Evolutionary conservation across 257 asterid genomes (phyloP), one percentile per base, ranked within the genome.

Genomic region (Dorcoceras hygrometricum): DNA sequence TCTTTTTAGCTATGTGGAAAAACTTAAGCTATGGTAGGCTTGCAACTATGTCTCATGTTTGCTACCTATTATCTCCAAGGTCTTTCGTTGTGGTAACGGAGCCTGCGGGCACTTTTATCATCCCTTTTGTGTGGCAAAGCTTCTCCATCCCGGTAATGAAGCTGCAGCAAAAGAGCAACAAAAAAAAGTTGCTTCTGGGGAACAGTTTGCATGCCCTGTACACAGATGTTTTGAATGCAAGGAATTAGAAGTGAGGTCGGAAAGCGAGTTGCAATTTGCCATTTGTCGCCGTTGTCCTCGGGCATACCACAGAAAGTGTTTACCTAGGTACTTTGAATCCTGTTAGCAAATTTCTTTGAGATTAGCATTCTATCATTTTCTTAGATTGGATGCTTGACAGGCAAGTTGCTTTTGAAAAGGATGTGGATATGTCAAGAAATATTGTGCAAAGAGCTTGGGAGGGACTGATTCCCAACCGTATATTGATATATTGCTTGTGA

Each of bases 251-350:
- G 84, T 80, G 71, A 86, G 83, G 76, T 76, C 82, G 23, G 72
- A 24, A 8, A 34, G 8, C 23, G 80, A 78, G 12, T 67, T 77
- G 80, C 96, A 87, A 77, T 90, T 94, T 83, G 96, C 99, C 19
- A 79, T 90, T 57, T 94, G 99, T 70, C 91, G 96, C 71, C 95
- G 97, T 31, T 94, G 99, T 68, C 97, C 99, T 20, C 86, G 79
- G 67, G 87, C 95, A 61, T 94, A 84, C 71, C 99, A 94, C 56
- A 86, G 95, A 72, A 90, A 90, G 78, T 94, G 99, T 69, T 72
- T 90, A 75, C 97, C 99, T 28, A 85, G 94, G 99, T 94, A 73
- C 74, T 71, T 32, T 12, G 32, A 26, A 10, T 67, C 63, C 68
- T 53, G 28, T 68, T 36, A 24, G 74, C 28, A 56, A 69, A 70